These are phyloP conservation scores for Polytolypa hystricis DNA, from an alignment of 2,329 filamentous ascomycete species.

Conservation along the genomic window DNA sequence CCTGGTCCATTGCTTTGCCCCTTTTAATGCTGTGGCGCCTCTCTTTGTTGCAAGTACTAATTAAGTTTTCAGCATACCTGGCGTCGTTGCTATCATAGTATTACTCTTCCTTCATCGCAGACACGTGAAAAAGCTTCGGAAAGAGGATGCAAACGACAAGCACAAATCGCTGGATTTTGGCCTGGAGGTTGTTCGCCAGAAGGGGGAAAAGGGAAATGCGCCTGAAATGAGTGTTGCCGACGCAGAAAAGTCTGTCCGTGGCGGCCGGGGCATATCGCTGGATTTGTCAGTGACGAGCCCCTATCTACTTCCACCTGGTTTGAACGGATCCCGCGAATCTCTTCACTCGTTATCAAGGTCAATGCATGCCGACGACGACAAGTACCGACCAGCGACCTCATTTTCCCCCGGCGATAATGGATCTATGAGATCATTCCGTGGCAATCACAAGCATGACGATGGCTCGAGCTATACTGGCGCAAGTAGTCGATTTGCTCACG, in stretches of 20 bases:
- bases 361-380: slow-evolving; percentile 65
- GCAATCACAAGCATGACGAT: slow-evolving; percentile 31
- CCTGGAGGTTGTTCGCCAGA: slow-evolving; percentile 44
- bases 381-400: slow-evolving; percentile 56
- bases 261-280: slow-evolving; percentile 44
- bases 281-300: slow-evolving; percentile 67
- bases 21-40: not conserved
- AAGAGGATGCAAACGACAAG: slow-evolving; percentile 75
- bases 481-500: slow-evolving; percentile 30
- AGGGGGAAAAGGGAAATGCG: slow-evolving; percentile 25
- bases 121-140: slow-evolving; percentile 56
- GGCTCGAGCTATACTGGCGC: slow-evolving; percentile 44
- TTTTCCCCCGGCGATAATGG: slow-evolving; percentile 41
- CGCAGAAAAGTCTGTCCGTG: slow-evolving; percentile 28
- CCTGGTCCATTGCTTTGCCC: not conserved
- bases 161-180: slow-evolving; percentile 92
- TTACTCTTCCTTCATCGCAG: slow-evolving; percentile 70
- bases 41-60: slow-evolving; percentile 13
- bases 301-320: slow-evolving; percentile 78
- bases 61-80: slow-evolving; percentile 54
- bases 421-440: slow-evolving; percentile 28
- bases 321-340: slow-evolving; percentile 73
- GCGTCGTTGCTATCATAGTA: slow-evolving; percentile 54
- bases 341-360: slow-evolving; percentile 73
- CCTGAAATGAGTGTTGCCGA: slow-evolving; percentile 51